Evolutionary conservation across 768 basidiomycete genomes (phyloP).

Genomic region (Rhodotorula kratochvilovae): DNA sequence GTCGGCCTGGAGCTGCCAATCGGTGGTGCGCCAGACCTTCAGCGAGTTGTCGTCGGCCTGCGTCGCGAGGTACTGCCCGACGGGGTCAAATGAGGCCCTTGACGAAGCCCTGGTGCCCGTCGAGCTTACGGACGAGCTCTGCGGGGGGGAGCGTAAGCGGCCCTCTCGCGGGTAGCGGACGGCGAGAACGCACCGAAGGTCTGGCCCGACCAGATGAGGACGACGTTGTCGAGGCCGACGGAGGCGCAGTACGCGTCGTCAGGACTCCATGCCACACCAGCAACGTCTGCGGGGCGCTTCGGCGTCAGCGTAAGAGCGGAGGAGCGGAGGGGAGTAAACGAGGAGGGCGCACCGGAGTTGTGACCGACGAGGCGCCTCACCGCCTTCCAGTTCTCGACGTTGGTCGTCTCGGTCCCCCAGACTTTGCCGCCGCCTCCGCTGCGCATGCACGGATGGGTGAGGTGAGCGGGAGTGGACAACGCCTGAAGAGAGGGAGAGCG

Average conservation of each 20-base stretch:
- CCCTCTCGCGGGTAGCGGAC: background rate
- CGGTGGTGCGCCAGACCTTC: conserved; percentile 91
- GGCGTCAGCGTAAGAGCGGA: too few relatives aligned
- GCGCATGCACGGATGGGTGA: too few relatives aligned
- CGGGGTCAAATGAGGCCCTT: conserved; percentile 99
- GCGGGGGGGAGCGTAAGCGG: background rate
- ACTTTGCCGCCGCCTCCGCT: conserved; percentile 53
- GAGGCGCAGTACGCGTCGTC: conserved; percentile 88
- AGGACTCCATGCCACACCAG: conserved; percentile 90
- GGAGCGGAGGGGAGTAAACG: too few relatives aligned
- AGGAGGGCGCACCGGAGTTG: conserved; percentile 67
- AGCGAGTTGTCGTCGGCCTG: conserved; percentile 94
- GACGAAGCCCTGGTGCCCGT: conserved; percentile 89
- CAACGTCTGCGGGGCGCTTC: conserved; percentile 62
- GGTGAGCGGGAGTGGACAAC: background rate
- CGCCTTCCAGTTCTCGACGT: conserved; percentile 96
- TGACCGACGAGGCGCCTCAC: conserved; percentile 86
- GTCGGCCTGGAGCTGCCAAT: conserved; percentile 80
- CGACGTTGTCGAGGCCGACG: conserved; percentile 83
- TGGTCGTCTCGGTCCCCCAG: conserved; percentile 75
- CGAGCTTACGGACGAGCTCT: conserved; percentile 80
- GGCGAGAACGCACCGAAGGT: conserved; percentile 64
- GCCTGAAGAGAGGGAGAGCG: background rate
- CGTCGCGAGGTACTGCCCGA: conserved; percentile 95
- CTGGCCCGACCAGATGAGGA: conserved; percentile 89